A percentile compares a stretch with the other conserved stretches of the same genome.
Conservation (phyloP, 2,329 filamentous ascomycete genomes). For the Aspergillus sp. region DNA sequence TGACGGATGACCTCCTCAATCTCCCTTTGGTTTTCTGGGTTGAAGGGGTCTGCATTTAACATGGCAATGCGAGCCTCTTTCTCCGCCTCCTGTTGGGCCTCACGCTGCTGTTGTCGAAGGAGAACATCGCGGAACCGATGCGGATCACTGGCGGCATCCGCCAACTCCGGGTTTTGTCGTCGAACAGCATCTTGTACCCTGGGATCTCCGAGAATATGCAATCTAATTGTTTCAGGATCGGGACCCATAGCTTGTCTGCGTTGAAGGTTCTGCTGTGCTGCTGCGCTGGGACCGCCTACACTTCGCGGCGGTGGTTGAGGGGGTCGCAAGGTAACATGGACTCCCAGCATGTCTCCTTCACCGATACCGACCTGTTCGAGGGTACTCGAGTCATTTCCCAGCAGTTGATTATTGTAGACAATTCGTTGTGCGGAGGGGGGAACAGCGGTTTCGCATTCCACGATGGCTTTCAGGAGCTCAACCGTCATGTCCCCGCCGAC, state of each 20-base stretch:
- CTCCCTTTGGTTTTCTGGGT: conserved; percentile 81
- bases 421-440: conserved; percentile 71
- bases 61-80: conserved; percentile 77
- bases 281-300: conserved; percentile 21
- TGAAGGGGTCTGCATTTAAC: conserved; percentile 91
- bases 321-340: conserved; percentile 58
- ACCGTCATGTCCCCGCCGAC: conserved; percentile 78
- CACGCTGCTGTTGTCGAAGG: conserved; percentile 61
- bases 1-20: conserved; percentile 98
- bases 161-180: conserved; percentile 70
- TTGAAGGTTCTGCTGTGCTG: conserved; percentile 24
- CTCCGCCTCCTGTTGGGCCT: conserved; percentile 68
- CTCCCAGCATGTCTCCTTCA: conserved; percentile 87
- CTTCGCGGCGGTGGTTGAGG: conserved; percentile 26
- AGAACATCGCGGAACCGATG: conserved; percentile 71
- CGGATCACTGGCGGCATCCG: conserved; percentile 69
- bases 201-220: conserved; percentile 78
- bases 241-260: conserved; percentile 29
- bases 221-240: conserved; percentile 75
- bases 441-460: conserved; percentile 77
- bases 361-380: conserved; percentile 74
- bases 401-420: conserved; percentile 81
- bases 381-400: conserved; percentile 73
- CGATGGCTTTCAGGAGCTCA: conserved; percentile 78
- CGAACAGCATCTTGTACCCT: conserved; percentile 66